Base-by-base conservation (phyloP, 441 rosid species). In the Theobroma grandiflorum region DNA sequence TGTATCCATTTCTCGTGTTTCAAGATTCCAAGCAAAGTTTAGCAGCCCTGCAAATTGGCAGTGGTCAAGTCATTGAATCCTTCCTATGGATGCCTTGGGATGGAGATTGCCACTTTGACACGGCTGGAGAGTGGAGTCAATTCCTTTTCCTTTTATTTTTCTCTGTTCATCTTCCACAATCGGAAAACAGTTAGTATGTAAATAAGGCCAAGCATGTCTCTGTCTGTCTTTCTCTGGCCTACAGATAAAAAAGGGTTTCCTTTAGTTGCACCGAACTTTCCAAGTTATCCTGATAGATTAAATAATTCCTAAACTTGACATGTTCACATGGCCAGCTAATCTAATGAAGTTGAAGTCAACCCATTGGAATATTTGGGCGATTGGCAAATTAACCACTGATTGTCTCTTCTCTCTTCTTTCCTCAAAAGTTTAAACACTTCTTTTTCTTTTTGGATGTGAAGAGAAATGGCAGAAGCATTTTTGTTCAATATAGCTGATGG, bases 381-480 rank as follows among this genome's bases (percentile, higher is more conserved):
- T 18, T 16, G 16, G 20, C 1, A 15, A 0, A 4, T 52, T 52
- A 15, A 16, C n/a, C 20, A 6, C n/a, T 53, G 59, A 4, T 49
- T 9, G 15, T 49, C 53, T 4, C 4, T 49, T 43, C 9, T 43
- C 8, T 43, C 8, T 43, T 43, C 47, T 7, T 7, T 10, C 47
- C n/a, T 6, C n/a, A 50, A 16, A 52, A 52, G 57, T 15, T 16
- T 4, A 4, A 16, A 16, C 53, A 11, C 2, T 26, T 0, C 31
- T 26, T 26, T 26, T 40, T 49, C 11, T 14, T 15, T 55, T 22
- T 55, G 0, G 6, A 5, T 6, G 61, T n/a, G 9, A 55, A 8
- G 62, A 57, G 9, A 38, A 6, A 84, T 84, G 86, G 77, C 83
- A 61, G 86, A 84, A 63, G 77, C 15, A 59, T 35, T 26, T 59